phyloP scores from a whole-genome alignment of 768 basidiomycete genomes.

The Russula griseocarnosa region DNA sequence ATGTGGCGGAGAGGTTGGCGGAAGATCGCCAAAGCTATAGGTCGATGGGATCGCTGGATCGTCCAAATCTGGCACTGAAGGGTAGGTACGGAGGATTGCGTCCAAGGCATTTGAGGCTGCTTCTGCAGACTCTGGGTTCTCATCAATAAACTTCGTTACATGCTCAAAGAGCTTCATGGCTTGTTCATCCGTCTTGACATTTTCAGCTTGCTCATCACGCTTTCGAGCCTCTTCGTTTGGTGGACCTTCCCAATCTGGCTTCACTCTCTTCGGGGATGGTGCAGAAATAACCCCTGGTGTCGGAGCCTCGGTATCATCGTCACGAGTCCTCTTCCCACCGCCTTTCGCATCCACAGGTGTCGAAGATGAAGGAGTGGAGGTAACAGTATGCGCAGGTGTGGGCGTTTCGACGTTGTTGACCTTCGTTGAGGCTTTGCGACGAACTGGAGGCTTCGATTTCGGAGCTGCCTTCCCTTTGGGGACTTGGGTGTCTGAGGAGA shows the following conservation, averaged over 20 bases:
- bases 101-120: conserved; percentile 56
- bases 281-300: conserved; percentile 39
- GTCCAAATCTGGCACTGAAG: conserved; percentile 39
- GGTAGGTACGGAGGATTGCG: conserved; percentile 56
- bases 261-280: conserved; percentile 67
- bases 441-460: conserved; percentile 42
- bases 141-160: conserved; percentile 61
- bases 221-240: conserved; percentile 43
- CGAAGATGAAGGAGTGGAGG: conserved; percentile 20
- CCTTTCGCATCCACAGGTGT: conserved; percentile 28
- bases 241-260: conserved; percentile 67
- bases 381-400: conserved; percentile 13
- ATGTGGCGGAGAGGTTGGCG: conserved; percentile 29
- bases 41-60: conserved; percentile 34
- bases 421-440: conserved; percentile 36
- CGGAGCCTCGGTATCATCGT: conserved; percentile 39
- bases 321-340: conserved; percentile 50
- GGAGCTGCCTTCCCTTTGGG: conserved; percentile 49
- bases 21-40: conserved; percentile 33
- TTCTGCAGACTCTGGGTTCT: conserved; percentile 38
- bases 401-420: conserved; percentile 25
- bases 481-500: conserved; percentile 50
- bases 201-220: conserved; percentile 25
- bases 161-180: conserved; percentile 57
- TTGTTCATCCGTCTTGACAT: conserved; percentile 64